phyloP scores from a whole-genome alignment of 495 filamentous ascomycete genomes.

The Penicillium macrosclerotiorum region DNA sequence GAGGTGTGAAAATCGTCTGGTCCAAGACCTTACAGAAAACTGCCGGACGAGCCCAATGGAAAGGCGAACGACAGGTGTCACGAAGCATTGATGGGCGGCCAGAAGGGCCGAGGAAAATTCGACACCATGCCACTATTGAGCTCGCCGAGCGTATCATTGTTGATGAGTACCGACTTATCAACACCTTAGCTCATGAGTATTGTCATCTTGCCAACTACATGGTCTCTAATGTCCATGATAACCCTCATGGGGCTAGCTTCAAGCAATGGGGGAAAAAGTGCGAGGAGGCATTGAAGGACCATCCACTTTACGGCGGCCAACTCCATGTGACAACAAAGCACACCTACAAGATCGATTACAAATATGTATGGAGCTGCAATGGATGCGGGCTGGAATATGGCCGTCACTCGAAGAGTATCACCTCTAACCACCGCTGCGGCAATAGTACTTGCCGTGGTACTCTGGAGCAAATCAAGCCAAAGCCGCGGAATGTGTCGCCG shows the following conservation, averaged over 20 bases:
- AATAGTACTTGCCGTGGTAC: constrained; percentile 58
- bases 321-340: constrained; percentile 85
- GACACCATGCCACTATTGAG: constrained; percentile 78
- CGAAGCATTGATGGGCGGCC: constrained; percentile 22
- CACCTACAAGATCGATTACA: constrained; percentile 81
- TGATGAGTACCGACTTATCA: constrained; percentile 72
- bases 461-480: constrained; percentile 77
- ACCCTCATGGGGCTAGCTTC: constrained; percentile 82
- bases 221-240: constrained; percentile 61
- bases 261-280: constrained; percentile 63
- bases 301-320: constrained; percentile 46
- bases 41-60: constrained; percentile 85
- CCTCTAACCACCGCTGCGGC: constrained; percentile 67
- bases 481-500: constrained; percentile 55
- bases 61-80: constrained; percentile 48
- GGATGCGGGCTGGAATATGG: constrained; percentile 66
- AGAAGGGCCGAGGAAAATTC: constrained; percentile 16
- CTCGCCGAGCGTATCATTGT: constrained; percentile 83
- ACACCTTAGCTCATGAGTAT: constrained; percentile 90
- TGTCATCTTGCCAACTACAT: constrained; percentile 92
- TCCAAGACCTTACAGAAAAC: constrained; percentile 81
- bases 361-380: constrained; percentile 83
- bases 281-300: constrained; percentile 39
- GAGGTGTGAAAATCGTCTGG: constrained; percentile 80
- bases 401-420: constrained; percentile 80